Conservation (phyloP, 1,284 basidiomycete species). For the Mycena citricolor region DNA sequence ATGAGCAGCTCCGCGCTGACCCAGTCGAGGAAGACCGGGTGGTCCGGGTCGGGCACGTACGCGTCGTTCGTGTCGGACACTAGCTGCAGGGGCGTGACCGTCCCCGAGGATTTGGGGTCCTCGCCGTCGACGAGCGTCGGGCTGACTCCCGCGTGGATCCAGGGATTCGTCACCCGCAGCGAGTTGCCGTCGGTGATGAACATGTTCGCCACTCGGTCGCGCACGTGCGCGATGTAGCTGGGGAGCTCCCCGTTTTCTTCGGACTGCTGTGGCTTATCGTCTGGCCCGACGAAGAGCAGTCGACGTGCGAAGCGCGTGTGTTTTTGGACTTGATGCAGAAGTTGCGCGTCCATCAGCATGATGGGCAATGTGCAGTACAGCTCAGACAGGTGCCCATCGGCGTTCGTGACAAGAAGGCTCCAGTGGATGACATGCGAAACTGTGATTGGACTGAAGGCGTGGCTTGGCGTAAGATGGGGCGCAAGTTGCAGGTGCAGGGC, state of each 20-base stretch:
- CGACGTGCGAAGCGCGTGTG: constrained; percentile 73
- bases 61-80: constrained; percentile 43
- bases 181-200: constrained; percentile 62
- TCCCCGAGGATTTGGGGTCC: constrained; percentile 26
- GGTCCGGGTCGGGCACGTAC: constrained; percentile 38
- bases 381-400: constrained; percentile 86
- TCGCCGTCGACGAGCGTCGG: constrained; percentile 29
- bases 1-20: constrained; percentile 80
- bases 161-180: constrained; percentile 66
- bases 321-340: constrained; percentile 75
- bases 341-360: constrained; percentile 71
- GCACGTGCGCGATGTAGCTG: constrained; percentile 83
- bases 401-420: constrained; percentile 76
- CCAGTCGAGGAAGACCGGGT: constrained; percentile 64
- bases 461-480: constrained; percentile 57
- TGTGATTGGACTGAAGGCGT: constrained; percentile 69
- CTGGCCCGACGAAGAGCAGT: constrained; percentile 42
- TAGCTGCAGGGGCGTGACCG: constrained; percentile 37
- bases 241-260: constrained; percentile 76
- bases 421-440: constrained; percentile 74
- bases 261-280: constrained; percentile 35
- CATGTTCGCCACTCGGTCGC: constrained; percentile 85
- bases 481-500: constrained; percentile 48
- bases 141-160: constrained; percentile 45
- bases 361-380: constrained; percentile 88